These are phyloP conservation scores for Colletotrichum euphorbiae DNA, from an alignment of 2,329 filamentous ascomycete species.

Conservation along the genomic window DNA sequence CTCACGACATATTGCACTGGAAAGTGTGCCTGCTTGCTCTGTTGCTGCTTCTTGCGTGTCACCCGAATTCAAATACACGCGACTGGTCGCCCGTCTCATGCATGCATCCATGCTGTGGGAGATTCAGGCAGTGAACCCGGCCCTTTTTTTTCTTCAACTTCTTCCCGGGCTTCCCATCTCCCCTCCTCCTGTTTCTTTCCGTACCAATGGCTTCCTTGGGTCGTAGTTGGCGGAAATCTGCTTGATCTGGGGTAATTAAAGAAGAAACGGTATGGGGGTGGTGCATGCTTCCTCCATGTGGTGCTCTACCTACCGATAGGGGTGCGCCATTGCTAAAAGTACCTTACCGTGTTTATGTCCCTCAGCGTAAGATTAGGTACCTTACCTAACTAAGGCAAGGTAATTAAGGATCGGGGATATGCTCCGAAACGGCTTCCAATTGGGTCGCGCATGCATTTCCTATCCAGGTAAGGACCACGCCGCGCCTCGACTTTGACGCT, in stretches of 20 bases:
- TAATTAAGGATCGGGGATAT: conserved; percentile 20
- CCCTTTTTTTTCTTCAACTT: not conserved
- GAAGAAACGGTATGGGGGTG: not conserved
- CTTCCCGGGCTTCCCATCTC: conserved; percentile 6
- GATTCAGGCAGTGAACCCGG: not conserved
- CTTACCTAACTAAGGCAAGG: not conserved
- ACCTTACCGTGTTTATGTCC: not conserved
- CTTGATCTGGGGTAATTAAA: conserved; percentile 32
- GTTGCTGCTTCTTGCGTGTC: not conserved
- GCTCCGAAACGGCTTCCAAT: conserved; percentile 34
- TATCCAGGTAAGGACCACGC: conserved; percentile 25
- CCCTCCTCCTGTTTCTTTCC: not conserved
- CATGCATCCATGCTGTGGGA: not conserved
- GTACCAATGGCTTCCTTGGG: not conserved
- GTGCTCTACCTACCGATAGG: not conserved
- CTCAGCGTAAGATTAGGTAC: too few species aligned
- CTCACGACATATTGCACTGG: too few species aligned
- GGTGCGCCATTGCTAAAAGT: conserved; percentile 1
- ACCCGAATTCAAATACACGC: not conserved
- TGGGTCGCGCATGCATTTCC: conserved; percentile 35
- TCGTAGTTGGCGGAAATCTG: not conserved
- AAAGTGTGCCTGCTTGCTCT: too few species aligned
- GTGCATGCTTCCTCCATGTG: not conserved
- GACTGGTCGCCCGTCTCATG: not conserved
- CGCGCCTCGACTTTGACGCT: conserved; percentile 4